Conservation (phyloP, 192 early-diverging fungal genomes). For the Coemansia sp. region DNA sequence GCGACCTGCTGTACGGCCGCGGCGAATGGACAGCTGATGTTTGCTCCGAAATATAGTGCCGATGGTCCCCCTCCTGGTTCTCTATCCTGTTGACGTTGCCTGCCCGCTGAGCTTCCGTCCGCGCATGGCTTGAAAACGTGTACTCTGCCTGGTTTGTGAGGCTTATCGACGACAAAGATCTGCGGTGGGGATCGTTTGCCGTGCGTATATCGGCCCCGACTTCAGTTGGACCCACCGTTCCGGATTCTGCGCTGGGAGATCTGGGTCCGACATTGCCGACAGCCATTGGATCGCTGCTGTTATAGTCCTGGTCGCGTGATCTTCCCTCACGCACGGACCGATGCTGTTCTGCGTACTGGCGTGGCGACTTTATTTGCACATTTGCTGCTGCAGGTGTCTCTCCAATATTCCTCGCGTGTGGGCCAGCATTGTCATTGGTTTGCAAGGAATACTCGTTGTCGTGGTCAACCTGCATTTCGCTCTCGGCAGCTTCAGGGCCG, state of each 20-base stretch:
- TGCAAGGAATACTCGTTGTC: slow-evolving; percentile 5
- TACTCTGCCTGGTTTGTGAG: slow-evolving; percentile 42
- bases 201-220: slow-evolving; percentile 3
- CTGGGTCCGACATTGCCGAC: neutral
- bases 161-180: slow-evolving; percentile 24
- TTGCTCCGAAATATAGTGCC: neutral
- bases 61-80: neutral
- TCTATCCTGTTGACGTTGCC: slow-evolving; percentile 2
- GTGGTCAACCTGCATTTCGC: slow-evolving; percentile 24
- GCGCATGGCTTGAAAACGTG: slow-evolving; percentile 29
- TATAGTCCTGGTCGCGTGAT: slow-evolving; percentile 1
- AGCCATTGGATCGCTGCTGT: neutral
- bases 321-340: neutral
- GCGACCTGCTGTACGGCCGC: neutral
- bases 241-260: slow-evolving; percentile 2
- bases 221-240: neutral
- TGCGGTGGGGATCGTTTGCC: neutral
- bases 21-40: neutral
- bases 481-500: neutral
- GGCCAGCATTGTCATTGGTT: neutral
- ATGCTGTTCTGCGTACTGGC: neutral
- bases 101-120: neutral
- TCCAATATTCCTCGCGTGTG: neutral
- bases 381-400: neutral
- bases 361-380: neutral